A percentile compares a stretch with the other conserved stretches of the same genome.
Evolutionary conservation across 192 early-diverging fungal genomes (phyloP).

Genomic region (Rhizophagus sp.): DNA sequence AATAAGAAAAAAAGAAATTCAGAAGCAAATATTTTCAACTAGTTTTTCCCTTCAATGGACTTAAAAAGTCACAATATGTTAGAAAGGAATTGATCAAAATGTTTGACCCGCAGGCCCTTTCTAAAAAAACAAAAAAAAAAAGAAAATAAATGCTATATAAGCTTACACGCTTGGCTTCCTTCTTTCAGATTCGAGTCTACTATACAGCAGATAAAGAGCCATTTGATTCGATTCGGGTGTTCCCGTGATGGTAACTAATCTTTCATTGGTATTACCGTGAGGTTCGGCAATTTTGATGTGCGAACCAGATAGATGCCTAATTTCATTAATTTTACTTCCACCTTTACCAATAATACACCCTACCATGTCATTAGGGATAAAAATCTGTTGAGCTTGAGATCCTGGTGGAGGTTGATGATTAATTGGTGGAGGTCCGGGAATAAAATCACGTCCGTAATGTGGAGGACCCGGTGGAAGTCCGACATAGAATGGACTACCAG

Average conservation of each 20-base stretch:
- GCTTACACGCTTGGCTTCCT: conserved; percentile 36
- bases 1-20: background rate
- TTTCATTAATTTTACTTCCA: conserved; percentile 80
- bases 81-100: background rate
- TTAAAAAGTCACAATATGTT: conserved; percentile 1
- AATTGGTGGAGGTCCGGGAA: conserved; percentile 35
- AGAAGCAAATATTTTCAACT: background rate
- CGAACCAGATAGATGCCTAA: conserved; percentile 73
- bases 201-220: conserved; percentile 90
- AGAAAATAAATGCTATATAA: background rate
- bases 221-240: conserved; percentile 85
- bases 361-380: conserved; percentile 67
- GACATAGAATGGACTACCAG: conserved; percentile 32
- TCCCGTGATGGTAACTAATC: conserved; percentile 90
- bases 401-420: conserved; percentile 36
- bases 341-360: conserved; percentile 96
- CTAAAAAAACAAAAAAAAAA: background rate
- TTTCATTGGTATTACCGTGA: conserved; percentile 66
- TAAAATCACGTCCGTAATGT: conserved; percentile 45
- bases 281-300: conserved; percentile 89
- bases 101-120: background rate
- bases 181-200: conserved; percentile 83
- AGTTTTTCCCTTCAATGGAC: background rate
- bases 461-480: conserved; percentile 41
- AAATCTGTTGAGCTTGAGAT: conserved; percentile 60